Conservation (phyloP, 768 basidiomycete species). For the Gautieria morchelliformis region DNA sequence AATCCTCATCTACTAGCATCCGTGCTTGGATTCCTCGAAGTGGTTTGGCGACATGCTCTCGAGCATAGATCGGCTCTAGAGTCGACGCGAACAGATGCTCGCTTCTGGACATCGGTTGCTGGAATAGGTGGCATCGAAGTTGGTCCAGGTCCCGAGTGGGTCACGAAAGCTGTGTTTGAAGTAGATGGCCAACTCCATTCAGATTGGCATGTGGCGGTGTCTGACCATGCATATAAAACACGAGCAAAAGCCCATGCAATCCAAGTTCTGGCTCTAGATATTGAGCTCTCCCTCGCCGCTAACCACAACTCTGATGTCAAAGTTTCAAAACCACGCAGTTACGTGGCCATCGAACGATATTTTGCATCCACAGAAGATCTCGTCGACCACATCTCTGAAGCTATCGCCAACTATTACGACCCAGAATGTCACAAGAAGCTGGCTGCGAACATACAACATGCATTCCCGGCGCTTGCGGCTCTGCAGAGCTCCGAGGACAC, state of each 20-base stretch:
- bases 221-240: constrained; percentile 56
- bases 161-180: constrained; percentile 36
- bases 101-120: constrained; percentile 65
- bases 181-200: constrained; percentile 44
- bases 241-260: constrained; percentile 67
- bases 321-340: constrained; percentile 46
- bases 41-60: constrained; percentile 71
- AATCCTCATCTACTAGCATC: constrained; percentile 71
- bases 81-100: constrained; percentile 41
- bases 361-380: constrained; percentile 54
- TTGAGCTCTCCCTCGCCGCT: constrained; percentile 44
- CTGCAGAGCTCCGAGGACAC: constrained; percentile 53
- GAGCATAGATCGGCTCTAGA: constrained; percentile 60
- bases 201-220: constrained; percentile 49
- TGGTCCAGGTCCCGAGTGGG: constrained; percentile 64
- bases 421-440: constrained; percentile 63
- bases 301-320: constrained; percentile 17
- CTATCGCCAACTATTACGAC: constrained; percentile 60
- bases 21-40: constrained; percentile 64
- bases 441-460: constrained; percentile 33
- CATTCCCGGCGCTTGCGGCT: constrained; percentile 54
- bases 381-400: constrained; percentile 57
- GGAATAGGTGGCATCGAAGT: constrained; percentile 58
- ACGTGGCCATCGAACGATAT: constrained; percentile 40
- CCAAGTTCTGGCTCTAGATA: constrained; percentile 65